A percentile compares a stretch with the other conserved stretches of the same genome.
Evolutionary conservation across 352 stramenopile species (phyloP).

Genomic region (Pythium insidiosum): DNA sequence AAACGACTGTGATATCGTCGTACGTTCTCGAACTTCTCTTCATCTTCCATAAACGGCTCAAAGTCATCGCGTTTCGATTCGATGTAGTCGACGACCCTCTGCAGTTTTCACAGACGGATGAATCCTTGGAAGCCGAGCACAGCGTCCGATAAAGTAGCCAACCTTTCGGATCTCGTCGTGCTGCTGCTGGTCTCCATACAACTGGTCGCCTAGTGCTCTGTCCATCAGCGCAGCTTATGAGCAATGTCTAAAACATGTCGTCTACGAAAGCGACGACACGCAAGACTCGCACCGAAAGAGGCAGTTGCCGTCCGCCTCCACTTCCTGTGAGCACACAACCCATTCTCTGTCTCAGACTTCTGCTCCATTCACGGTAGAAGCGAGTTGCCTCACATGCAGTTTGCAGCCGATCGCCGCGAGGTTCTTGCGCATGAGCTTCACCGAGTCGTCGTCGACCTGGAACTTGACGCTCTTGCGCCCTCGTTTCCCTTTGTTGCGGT

Average conservation of each 20-base stretch:
- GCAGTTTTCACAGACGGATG: too few species aligned
- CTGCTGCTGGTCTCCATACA: slow-evolving; percentile 63
- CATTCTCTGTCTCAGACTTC: too few species aligned
- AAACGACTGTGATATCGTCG: slow-evolving; percentile 1
- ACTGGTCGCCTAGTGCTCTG: slow-evolving; percentile 62
- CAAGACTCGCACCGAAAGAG: slow-evolving; percentile 56
- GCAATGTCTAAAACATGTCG: too few species aligned
- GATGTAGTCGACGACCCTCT: slow-evolving; percentile 71
- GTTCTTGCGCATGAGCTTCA: slow-evolving; percentile 49
- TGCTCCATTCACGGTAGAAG: too few species aligned
- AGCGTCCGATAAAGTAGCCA: not conserved
- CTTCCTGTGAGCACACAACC: slow-evolving; percentile 32
- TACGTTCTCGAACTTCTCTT: slow-evolving; percentile 81
- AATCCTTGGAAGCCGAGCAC: too few species aligned
- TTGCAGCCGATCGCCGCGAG: slow-evolving; percentile 56
- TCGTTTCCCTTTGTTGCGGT: slow-evolving; percentile 42
- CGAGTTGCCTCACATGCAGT: slow-evolving; percentile 36
- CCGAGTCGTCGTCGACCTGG: slow-evolving; percentile 25
- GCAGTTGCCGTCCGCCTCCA: slow-evolving; percentile 78
- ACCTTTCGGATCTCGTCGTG: slow-evolving; percentile 65
- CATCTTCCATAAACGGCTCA: slow-evolving; percentile 85
- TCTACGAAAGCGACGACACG: too few species aligned
- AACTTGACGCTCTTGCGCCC: slow-evolving; percentile 19
- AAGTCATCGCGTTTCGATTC: slow-evolving; percentile 65
- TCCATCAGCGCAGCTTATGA: too few species aligned